phyloP scores from a whole-genome alignment of 2,329 filamentous ascomycete species.

The Fusarium bactridioides region DNA sequence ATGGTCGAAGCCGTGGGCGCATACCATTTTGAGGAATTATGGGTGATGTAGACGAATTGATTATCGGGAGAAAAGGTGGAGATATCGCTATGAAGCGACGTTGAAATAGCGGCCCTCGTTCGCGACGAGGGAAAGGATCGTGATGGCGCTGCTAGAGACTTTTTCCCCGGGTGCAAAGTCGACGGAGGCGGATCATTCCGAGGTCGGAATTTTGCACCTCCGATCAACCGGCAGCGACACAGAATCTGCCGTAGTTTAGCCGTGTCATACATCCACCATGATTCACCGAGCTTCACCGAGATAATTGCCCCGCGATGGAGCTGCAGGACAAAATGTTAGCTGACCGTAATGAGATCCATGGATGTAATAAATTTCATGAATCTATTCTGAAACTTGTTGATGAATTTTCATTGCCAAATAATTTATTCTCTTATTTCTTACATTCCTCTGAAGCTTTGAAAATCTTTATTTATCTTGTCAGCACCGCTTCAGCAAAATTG shows the following conservation, averaged over 20 bases:
- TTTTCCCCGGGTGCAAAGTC: conserved; percentile 39
- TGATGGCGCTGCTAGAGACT: conserved; percentile 35
- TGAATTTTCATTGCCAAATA: too few species aligned
- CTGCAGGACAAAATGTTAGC: background rate
- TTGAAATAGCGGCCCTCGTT: conserved; percentile 39
- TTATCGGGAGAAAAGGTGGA: conserved; percentile 3
- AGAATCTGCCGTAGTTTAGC: conserved; percentile 39
- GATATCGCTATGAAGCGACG: conserved; percentile 32
- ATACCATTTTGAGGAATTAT: conserved; percentile 43
- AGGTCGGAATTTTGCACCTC: conserved; percentile 44
- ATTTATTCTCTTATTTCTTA: background rate
- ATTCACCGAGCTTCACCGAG: background rate
- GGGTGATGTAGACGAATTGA: background rate
- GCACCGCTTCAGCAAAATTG: background rate
- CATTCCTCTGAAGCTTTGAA: background rate
- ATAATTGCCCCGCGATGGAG: conserved; percentile 3
- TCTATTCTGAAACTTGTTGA: background rate
- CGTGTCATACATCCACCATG: background rate
- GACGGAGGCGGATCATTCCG: conserved; percentile 39
- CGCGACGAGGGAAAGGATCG: conserved; percentile 34
- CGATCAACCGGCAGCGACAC: conserved; percentile 31
- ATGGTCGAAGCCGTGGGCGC: conserved; percentile 8
- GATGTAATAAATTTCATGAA: too few species aligned
- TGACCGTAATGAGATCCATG: background rate
- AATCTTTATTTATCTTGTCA: background rate